Base-by-base conservation (phyloP, 305 asterid species). In the Ruellia speciosa region DNA sequence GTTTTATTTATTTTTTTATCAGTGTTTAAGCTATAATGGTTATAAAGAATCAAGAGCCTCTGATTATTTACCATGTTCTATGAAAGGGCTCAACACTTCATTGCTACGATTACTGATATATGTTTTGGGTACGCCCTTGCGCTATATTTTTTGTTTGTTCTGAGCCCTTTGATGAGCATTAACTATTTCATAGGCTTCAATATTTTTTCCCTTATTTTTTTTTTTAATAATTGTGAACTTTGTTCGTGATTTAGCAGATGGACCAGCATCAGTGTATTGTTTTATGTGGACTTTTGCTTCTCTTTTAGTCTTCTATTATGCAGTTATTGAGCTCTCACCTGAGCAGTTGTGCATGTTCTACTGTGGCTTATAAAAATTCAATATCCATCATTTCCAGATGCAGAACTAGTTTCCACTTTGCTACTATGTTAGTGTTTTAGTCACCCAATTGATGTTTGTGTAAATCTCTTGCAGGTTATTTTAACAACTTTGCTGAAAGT, bases 401-500 rank as follows among this genome's bases (percentile, higher is more conserved):
- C 64, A 41, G 40, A 48, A 34, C 58, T 56, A 16, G 52, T 63
- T 52, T 58, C 16, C 50, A 59, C 46, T 37, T 12, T 10, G n/a
- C 39, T 41, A 34, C 17, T 7, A 7, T 39, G 4, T 7, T 39
- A 12, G 45, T 12, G 10, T 39, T 39, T 39, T 39, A 43, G 2
- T 43, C 49, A 12, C 16, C 0, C 13, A 18, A 6, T 10, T 37
- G 41, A 6, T 37, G 9, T 37, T 37, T 53, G 28, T 52, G n/a
- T 54, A 24, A 28, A 9, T 40, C 54, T 60, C 56, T 64, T 81
- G 70, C 95, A 90, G 98, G 92, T 90, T 63, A 73, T 77, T 66
- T 68, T 83, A 45, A 83, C 96, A 48, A 90, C 98, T 73, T 72
- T 83, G 65, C 77, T 90, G 68, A 90, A 90, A 72, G 98, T 85